phyloP scores from a whole-genome alignment of 495 filamentous ascomycete species.

The Talaromyces trachyspermus region DNA sequence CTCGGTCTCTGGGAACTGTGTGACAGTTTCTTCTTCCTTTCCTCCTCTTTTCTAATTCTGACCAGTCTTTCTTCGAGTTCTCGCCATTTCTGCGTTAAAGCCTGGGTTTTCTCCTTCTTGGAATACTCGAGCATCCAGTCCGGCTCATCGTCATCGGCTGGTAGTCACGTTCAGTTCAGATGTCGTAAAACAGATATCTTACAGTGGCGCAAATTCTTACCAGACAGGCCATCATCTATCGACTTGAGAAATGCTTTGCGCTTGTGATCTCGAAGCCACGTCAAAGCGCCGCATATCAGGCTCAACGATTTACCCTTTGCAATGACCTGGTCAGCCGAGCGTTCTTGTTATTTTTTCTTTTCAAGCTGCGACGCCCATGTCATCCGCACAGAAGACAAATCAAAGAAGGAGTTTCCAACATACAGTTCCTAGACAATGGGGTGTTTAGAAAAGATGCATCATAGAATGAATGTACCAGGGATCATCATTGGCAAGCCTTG shows the following conservation, averaged over 20 bases:
- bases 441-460: constrained; percentile 9
- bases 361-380: too few relatives aligned
- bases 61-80: constrained; percentile 65
- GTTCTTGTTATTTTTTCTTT: too few relatives aligned
- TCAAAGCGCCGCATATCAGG: constrained; percentile 85
- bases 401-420: too few relatives aligned
- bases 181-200: not conserved
- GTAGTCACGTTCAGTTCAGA: constrained; percentile 7
- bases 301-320: constrained; percentile 92
- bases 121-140: constrained; percentile 82
- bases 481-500: not conserved
- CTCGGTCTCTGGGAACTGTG: constrained; percentile 37
- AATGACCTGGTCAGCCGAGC: constrained; percentile 9
- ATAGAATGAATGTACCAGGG: constrained; percentile 2
- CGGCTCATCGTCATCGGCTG: constrained; percentile 65
- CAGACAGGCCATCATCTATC: constrained; percentile 24
- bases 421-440: constrained; percentile 33
- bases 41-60: constrained; percentile 62
- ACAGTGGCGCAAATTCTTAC: constrained; percentile 15
- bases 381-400: too few relatives aligned
- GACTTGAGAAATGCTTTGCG: constrained; percentile 53
- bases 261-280: constrained; percentile 88
- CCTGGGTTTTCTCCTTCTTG: constrained; percentile 56
- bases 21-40: constrained; percentile 43
- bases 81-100: constrained; percentile 55